Conservation (phyloP, 306 rosid species). For the Lathyrus oleraceus region DNA sequence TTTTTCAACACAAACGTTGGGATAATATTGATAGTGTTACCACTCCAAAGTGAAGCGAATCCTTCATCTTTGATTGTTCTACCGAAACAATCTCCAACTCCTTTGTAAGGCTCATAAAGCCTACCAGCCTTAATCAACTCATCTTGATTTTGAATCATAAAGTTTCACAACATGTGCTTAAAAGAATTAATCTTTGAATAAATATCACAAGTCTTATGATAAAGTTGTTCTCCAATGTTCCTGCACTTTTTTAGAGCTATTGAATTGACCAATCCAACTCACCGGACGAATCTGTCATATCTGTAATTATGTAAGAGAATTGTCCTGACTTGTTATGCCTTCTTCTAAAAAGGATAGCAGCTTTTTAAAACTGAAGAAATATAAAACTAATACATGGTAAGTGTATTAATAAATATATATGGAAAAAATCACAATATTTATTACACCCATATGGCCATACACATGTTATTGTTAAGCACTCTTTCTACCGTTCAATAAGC, state of each 20-base stretch:
- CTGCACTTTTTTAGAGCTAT: no score
- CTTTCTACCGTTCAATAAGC: slow-evolving; percentile 19
- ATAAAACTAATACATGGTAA: slow-evolving; percentile 39
- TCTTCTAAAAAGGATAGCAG: slow-evolving; percentile 61
- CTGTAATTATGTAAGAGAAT: slow-evolving; percentile 39
- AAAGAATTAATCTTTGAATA: no score
- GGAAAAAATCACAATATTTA: background rate
- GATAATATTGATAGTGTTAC: slow-evolving; percentile 70
- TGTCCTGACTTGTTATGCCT: slow-evolving; percentile 48
- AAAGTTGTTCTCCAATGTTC: no score
- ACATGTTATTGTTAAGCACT: slow-evolving; percentile 8
- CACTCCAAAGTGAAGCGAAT: slow-evolving; percentile 62
- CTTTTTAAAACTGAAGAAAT: slow-evolving; percentile 69
- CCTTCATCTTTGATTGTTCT: slow-evolving; percentile 70
- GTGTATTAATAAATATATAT: slow-evolving; percentile 9
- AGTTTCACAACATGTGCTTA: slow-evolving; percentile 48
- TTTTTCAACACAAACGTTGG: slow-evolving; percentile 40
- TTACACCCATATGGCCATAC: background rate
- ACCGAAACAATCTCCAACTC: slow-evolving; percentile 64
- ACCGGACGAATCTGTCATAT: no score
- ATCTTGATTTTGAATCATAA: slow-evolving; percentile 70
- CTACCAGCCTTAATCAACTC: slow-evolving; percentile 72
- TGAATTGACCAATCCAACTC: no score
- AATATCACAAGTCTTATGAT: no score
- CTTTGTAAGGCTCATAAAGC: slow-evolving; percentile 73